phyloP scores from a whole-genome alignment of 106 monocot species.

The Triglochin maritima region DNA sequence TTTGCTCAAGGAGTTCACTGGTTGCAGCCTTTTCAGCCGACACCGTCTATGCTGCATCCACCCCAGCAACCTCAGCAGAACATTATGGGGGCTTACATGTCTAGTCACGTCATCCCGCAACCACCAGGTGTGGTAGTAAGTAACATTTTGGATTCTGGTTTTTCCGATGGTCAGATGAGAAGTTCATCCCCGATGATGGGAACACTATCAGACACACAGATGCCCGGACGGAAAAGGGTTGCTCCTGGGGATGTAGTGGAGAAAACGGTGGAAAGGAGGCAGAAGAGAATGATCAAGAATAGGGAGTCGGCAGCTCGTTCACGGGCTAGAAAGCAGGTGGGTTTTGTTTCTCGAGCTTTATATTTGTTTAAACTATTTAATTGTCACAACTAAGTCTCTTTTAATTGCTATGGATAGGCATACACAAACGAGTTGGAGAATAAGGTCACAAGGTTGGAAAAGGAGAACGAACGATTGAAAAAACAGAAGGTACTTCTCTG shows the following conservation, averaged over 20 bases:
- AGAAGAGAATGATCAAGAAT: slow-evolving; percentile 26
- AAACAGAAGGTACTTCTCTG: slow-evolving; percentile 5
- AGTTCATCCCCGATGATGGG: slow-evolving; percentile 16
- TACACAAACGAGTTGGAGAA: slow-evolving; percentile 11
- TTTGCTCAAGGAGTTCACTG: slow-evolving; percentile 20
- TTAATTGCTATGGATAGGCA: slow-evolving; percentile 2
- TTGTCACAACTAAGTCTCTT: not conserved
- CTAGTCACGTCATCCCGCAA: slow-evolving; percentile 1
- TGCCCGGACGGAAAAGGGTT: slow-evolving; percentile 9
- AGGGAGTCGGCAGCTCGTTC: slow-evolving; percentile 27
- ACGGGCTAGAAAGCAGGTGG: slow-evolving; percentile 20
- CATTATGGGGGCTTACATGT: not conserved
- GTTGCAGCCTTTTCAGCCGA: slow-evolving; percentile 34
- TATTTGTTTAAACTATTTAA: not conserved
- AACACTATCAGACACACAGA: slow-evolving; percentile 10
- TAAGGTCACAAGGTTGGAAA: slow-evolving; percentile 2
- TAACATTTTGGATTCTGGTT: slow-evolving; percentile 8
- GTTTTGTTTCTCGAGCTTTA: not conserved
- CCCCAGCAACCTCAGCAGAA: slow-evolving; percentile 20
- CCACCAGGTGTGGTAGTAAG: slow-evolving; percentile 7
- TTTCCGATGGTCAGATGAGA: slow-evolving; percentile 8
- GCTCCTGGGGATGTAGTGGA: slow-evolving; percentile 10
- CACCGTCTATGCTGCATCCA: slow-evolving; percentile 11
- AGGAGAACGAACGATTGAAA: slow-evolving; percentile 3
- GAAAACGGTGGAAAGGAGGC: slow-evolving; percentile 14